Evolutionary conservation across 176 grass and related monocot genomes (phyloP).

Genomic region (Carex pumila): DNA sequence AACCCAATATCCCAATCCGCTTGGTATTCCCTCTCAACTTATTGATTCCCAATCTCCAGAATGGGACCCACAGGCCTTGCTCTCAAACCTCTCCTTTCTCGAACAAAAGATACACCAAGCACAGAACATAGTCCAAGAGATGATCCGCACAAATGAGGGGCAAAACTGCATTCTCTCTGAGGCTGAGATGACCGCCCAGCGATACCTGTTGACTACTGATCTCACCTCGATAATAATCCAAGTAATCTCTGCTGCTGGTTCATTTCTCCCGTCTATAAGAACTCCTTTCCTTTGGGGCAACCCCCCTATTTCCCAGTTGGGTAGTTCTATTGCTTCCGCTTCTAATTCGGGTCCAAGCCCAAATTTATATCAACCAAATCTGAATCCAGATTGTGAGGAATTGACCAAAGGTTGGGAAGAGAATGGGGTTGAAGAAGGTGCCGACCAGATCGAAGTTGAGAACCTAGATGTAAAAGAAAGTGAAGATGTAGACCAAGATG

Average conservation of each 20-base stretch:
- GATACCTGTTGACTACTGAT: constrained; percentile 49
- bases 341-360: constrained; percentile 21
- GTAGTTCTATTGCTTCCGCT: constrained; percentile 21
- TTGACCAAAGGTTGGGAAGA: constrained; percentile 42
- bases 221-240: constrained; percentile 57
- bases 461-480: constrained; percentile 32
- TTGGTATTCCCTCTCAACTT: constrained; percentile 14
- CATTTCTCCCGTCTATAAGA: constrained; percentile 47
- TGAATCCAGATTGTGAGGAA: constrained; percentile 37
- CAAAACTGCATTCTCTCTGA: neutral
- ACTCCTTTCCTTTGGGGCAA: constrained; percentile 27
- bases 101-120: constrained; percentile 68
- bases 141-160: constrained; percentile 3
- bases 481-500: constrained; percentile 39
- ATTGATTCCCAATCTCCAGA: constrained; percentile 30
- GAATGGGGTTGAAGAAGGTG: constrained; percentile 17
- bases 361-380: constrained; percentile 14
- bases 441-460: constrained; percentile 21
- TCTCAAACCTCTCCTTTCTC: constrained; percentile 56
- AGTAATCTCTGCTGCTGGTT: constrained; percentile 59
- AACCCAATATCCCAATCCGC: neutral
- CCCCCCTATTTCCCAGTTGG: constrained; percentile 8
- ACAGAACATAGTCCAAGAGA: constrained; percentile 43
- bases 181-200: constrained; percentile 8
- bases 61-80: constrained; percentile 53